Evolutionary conservation across 495 filamentous ascomycete species (phyloP).

Genomic region (Amniculicola lignicola): DNA sequence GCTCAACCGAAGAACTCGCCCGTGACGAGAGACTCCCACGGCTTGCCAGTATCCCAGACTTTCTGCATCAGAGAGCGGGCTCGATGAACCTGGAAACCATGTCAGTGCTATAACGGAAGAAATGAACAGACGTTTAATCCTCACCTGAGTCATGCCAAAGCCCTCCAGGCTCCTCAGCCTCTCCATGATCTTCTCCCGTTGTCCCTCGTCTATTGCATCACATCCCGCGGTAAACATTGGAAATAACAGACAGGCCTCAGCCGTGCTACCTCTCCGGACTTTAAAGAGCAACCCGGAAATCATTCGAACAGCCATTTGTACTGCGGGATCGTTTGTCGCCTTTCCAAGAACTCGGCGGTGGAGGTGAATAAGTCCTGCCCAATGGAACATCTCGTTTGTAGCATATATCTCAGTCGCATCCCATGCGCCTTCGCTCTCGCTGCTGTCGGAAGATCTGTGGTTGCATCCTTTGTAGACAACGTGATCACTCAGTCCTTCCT

Average conservation of each 20-base stretch:
- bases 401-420: constrained; percentile 66
- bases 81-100: constrained; percentile 48
- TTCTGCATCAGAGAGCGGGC: constrained; percentile 63
- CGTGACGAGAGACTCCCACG: constrained; percentile 62
- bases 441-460: constrained; percentile 39
- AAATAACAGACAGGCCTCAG: constrained; percentile 74
- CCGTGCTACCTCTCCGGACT: constrained; percentile 63
- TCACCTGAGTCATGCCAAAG: constrained; percentile 72
- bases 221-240: constrained; percentile 85
- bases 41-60: constrained; percentile 60
- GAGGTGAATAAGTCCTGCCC: constrained; percentile 74
- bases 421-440: constrained; percentile 42
- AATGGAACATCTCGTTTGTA: constrained; percentile 79
- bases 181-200: constrained; percentile 61
- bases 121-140: constrained; percentile 19
- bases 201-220: constrained; percentile 56
- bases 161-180: constrained; percentile 68
- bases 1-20: constrained; percentile 65
- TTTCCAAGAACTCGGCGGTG: constrained; percentile 68
- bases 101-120: constrained; percentile 5
- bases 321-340: constrained; percentile 51
- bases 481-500: constrained; percentile 41
- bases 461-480: constrained; percentile 44
- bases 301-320: constrained; percentile 61
- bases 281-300: constrained; percentile 61